Percentiles rank a stretch among this genome's conserved stretches.
Conservation (phyloP, 2,329 filamentous ascomycete species). For the Microcera coccophila region DNA sequence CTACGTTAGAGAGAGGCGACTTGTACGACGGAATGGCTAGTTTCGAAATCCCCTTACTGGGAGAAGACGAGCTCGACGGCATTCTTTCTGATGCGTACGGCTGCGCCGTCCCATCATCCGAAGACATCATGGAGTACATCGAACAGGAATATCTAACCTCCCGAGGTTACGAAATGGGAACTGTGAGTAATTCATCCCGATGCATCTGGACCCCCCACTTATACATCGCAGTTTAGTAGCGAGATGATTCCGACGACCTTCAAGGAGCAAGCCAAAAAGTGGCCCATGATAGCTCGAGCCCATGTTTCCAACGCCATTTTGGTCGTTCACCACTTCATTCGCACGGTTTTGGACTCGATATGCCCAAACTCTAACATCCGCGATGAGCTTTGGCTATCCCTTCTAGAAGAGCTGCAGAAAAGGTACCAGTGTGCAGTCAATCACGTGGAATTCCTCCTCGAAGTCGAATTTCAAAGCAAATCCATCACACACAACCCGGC, state of each 20-base stretch:
- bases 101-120: constrained; percentile 7
- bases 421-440: constrained; percentile 47
- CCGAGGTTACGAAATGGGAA: constrained; percentile 54
- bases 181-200: constrained; percentile 28
- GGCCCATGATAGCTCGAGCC: constrained; percentile 43
- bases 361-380: constrained; percentile 44
- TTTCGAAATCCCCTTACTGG: constrained; percentile 9
- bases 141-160: constrained; percentile 36
- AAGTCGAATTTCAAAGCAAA: constrained; percentile 19
- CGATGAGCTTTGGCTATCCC: constrained; percentile 39
- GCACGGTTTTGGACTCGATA: constrained; percentile 36
- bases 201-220: too few species aligned
- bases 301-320: constrained; percentile 51
- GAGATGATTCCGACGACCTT: constrained; percentile 44
- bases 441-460: constrained; percentile 49
- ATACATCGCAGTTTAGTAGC: constrained; percentile 29
- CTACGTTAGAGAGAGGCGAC: constrained; percentile 10
- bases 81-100: constrained; percentile 22
- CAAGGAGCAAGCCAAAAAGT: constrained; percentile 52
- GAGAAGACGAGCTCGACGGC: constrained; percentile 22
- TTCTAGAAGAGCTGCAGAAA: constrained; percentile 43
- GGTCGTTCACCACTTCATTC: constrained; percentile 52
- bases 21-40: constrained; percentile 6
- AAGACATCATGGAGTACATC: constrained; percentile 35
- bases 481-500: constrained; percentile 23